Percentiles rank a stretch among this genome's conserved stretches.
Conservation (phyloP, 306 rosid species). For the Pueraria montana region DNA sequence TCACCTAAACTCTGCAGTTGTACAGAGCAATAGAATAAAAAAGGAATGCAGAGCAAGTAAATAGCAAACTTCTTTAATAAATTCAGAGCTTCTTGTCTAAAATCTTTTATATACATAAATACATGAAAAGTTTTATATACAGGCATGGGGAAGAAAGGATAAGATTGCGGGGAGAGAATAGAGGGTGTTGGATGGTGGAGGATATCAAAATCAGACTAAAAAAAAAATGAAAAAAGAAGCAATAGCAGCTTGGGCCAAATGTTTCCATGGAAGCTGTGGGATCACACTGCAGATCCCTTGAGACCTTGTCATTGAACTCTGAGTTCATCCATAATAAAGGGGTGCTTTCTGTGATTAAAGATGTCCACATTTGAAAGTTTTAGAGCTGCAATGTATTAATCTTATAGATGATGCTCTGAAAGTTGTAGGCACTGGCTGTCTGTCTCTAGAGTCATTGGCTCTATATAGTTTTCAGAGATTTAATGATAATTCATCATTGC, state of each 20-base stretch:
- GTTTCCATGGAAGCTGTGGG: conserved; percentile 86
- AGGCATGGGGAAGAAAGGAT: no score
- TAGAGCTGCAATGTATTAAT: conserved; percentile 87
- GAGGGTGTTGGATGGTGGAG: no score
- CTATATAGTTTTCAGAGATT: conserved; percentile 86
- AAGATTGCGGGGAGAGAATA: no score
- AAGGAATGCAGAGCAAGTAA: background rate
- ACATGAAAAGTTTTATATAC: no score
- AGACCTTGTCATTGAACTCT: conserved; percentile 79
- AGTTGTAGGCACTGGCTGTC: conserved; percentile 78
- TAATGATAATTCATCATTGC: conserved; percentile 61
- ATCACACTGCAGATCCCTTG: conserved; percentile 74
- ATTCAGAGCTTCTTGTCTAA: no score
- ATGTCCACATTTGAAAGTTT: conserved; percentile 76
- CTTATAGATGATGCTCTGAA: conserved; percentile 90
- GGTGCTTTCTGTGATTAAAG: conserved; percentile 81
- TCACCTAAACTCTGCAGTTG: conserved; percentile 89
- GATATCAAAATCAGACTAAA: no score
- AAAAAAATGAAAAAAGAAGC: no score
- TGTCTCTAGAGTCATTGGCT: conserved; percentile 76
- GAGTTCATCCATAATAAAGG: conserved; percentile 87
- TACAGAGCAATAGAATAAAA: conserved; percentile 9
- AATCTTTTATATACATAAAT: no score
- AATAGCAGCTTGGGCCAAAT: conserved; percentile 92
- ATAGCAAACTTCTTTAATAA: conserved; percentile 8